phyloP scores from a whole-genome alignment of 2,329 filamentous ascomycete species.

The Bimuria novae-zelandiae region DNA sequence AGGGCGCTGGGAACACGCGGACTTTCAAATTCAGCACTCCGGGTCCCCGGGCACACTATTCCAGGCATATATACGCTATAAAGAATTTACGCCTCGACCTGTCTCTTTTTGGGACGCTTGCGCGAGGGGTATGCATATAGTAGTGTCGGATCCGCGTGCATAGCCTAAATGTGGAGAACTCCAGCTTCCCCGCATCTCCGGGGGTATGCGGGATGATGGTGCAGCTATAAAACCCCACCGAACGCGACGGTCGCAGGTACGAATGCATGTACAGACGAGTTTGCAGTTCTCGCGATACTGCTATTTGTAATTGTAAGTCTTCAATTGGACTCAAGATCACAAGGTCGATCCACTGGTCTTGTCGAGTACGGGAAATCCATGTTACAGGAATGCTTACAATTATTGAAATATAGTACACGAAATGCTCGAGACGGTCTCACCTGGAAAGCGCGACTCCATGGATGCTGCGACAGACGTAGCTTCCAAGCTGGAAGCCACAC shows the following conservation, averaged over 20 bases:
- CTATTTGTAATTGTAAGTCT: background rate
- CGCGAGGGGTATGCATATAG: constrained; percentile 11
- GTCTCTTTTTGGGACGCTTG: background rate
- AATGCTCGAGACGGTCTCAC: constrained; percentile 14
- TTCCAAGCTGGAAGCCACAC: constrained; percentile 21
- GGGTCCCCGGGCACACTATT: no score
- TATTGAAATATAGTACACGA: no score
- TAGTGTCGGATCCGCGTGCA: constrained; percentile 34
- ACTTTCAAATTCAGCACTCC: no score
- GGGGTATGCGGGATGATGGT: no score
- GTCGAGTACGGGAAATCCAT: no score
- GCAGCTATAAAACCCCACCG: constrained; percentile 34
- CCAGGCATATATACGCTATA: no score
- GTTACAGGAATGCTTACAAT: no score
- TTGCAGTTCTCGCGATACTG: background rate
- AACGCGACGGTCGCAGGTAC: background rate
- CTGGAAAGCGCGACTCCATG: constrained; percentile 38
- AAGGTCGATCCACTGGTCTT: no score
- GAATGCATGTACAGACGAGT: background rate
- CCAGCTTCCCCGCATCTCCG: constrained; percentile 33
- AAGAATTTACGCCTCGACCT: no score
- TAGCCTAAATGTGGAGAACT: constrained; percentile 4
- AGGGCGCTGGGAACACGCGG: no score
- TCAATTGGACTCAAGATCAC: background rate
- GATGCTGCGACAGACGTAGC: constrained; percentile 27